Evolutionary conservation across 2,329 filamentous ascomycete species (phyloP), one percentile per base, ranked within the genome.

Genomic region (Calonectria naviculata): DNA sequence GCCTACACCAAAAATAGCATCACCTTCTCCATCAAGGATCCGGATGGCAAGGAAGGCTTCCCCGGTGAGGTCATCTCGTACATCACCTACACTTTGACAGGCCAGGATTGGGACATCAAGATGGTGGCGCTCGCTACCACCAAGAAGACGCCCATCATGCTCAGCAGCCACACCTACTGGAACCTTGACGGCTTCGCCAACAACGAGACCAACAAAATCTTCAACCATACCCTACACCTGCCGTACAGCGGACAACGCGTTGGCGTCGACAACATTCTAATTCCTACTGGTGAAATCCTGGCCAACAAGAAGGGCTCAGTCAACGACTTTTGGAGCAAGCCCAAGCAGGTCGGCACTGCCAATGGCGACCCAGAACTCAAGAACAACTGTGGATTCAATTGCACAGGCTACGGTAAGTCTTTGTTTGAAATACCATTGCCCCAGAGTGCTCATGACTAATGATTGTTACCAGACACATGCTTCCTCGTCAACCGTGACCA

Each of bases 141-240:
- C 34, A 90, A 93, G 84, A 92, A 91, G 84, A 95, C 94, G 7
- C 94, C 94, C 60, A 94, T 96, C 81, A 95, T 96, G 93, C 87
- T 96, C 69, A 93, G 89, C 80, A 88, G 85, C 75, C 87, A 94
- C 85, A 90, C 89, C 9, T 96, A 96, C 87, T 96, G 93, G 94
- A 95, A 95, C 81, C 86, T 96, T 52, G 93, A 95, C 78, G 94
- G 92, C 38, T 96, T 93, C 78, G 88, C 92, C 78, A 94, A 95
- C 84, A 90, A 92, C 69, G 87, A 93, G 80, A 93, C 92, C 2
- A 85, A 87, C 68, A 86, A 85, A 2, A 88, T 89, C 17, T 86
- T 94, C 65, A 93, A 95, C 84, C 92, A 95, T 85, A 93, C 91
- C 17, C 87, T 95, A 54, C 87, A 92, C 80, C 80, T 95, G 80